These are phyloP conservation scores for Rhizophora apiculata DNA, from an alignment of 345 rosid genomes.

Conservation along the genomic window DNA sequence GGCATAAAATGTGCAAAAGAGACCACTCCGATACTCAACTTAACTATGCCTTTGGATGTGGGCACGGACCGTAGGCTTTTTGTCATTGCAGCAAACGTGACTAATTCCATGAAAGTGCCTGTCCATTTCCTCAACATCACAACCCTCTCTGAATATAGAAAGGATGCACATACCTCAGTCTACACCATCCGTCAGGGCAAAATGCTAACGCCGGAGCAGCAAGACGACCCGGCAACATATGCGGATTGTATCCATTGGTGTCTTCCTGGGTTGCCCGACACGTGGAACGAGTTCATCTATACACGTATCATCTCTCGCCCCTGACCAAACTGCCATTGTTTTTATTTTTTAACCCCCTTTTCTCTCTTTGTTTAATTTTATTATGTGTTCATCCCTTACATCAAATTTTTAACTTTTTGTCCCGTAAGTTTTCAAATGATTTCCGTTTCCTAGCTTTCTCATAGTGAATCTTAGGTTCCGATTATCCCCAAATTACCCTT, in stretches of 20 bases:
- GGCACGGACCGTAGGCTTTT: conserved; percentile 72
- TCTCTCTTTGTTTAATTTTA: background rate
- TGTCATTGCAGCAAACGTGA: conserved; percentile 47
- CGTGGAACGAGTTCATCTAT: conserved; percentile 88
- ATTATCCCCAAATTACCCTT: background rate
- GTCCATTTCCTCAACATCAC: conserved; percentile 75
- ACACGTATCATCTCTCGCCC: conserved; percentile 60
- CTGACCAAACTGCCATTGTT: conserved; percentile 30
- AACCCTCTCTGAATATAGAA: conserved; percentile 66
- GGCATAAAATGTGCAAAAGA: conserved; percentile 72
- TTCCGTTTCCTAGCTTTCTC: background rate
- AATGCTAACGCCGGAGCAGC: conserved; percentile 63
- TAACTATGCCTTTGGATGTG: conserved; percentile 47
- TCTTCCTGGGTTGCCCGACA: conserved; percentile 89
- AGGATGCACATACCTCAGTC: conserved; percentile 89
- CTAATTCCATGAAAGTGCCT: conserved; percentile 45
- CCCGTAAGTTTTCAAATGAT: background rate
- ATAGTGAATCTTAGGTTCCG: background rate
- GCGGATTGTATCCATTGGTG: conserved; percentile 99
- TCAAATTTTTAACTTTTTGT: background rate
- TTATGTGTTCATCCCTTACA: background rate
- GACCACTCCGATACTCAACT: conserved; percentile 58
- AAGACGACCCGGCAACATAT: conserved; percentile 70
- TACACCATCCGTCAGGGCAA: conserved; percentile 83
- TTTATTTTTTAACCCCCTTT: background rate